Conservation (phyloP, 1,284 basidiomycete species). For the Ganoderma lingzhi region DNA sequence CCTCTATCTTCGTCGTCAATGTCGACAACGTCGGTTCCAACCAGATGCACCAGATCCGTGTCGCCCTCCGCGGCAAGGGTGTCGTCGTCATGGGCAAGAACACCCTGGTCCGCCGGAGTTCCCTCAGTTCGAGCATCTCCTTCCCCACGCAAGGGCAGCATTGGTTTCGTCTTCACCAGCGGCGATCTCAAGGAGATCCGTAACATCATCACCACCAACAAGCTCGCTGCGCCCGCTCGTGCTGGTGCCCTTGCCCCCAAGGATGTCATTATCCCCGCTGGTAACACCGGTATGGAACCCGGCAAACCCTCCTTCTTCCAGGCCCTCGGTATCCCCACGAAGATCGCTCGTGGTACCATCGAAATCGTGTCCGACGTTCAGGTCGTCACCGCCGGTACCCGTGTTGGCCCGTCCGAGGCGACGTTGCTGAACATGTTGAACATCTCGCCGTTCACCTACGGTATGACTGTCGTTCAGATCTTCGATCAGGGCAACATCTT, state of each 20-base stretch:
- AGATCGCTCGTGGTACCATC: conserved; percentile 99
- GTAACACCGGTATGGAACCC: conserved; percentile 99
- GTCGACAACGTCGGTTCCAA: conserved; percentile 99
- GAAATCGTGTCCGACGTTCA: conserved; percentile 99
- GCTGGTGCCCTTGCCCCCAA: conserved; percentile 95
- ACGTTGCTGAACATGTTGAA: conserved; percentile 99
- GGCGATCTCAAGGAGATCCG: conserved; percentile 95
- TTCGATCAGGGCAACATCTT: conserved; percentile 94
- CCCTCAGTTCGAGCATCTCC: conserved; percentile 96
- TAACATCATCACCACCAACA: conserved; percentile 93
- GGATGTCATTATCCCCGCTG: conserved; percentile 92
- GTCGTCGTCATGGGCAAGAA: conserved; percentile 99
- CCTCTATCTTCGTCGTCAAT: conserved; percentile 98
- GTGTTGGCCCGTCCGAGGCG: conserved; percentile 97
- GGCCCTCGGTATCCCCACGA: conserved; percentile 99
- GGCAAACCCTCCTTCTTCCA: conserved; percentile 99
- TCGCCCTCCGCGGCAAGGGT: conserved; percentile 95
- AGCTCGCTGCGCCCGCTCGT: conserved; percentile 97
- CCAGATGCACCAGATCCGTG: conserved; percentile 99
- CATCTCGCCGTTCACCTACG: conserved; percentile 99
- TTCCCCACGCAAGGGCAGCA: conserved; percentile 96
- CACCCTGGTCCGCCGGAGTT: conserved; percentile 98
- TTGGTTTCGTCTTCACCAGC: conserved; percentile 98
- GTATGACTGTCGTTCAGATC: conserved; percentile 96
- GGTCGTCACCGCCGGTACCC: conserved; percentile 91